Evolutionary conservation across 305 asterid species (phyloP).

Genomic region (Fraxinus sp.): DNA sequence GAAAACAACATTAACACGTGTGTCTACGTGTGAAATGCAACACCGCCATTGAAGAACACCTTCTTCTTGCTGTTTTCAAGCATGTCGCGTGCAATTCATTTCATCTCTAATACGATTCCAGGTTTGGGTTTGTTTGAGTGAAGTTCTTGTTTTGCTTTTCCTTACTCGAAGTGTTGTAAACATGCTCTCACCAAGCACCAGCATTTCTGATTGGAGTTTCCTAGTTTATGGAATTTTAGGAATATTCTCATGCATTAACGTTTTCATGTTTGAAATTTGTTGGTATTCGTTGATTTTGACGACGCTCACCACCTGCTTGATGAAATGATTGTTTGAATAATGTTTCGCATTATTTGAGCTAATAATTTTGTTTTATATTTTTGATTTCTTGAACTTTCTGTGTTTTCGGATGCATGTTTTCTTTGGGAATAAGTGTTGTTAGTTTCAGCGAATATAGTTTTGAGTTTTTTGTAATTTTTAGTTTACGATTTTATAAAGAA

Average conservation of each 20-base stretch:
- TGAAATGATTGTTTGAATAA: constrained; percentile 28
- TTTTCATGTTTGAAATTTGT: not conserved
- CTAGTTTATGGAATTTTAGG: not conserved
- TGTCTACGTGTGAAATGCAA: constrained; percentile 8
- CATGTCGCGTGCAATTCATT: constrained; percentile 46
- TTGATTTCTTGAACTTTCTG: constrained; percentile 1
- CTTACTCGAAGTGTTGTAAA: not conserved
- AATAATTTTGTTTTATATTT: not conserved
- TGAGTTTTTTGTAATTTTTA: not conserved
- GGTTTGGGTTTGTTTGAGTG: constrained; percentile 24
- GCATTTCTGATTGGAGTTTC: not conserved
- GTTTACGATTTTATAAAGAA: not conserved
- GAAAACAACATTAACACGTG: not conserved
- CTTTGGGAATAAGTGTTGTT: not conserved
- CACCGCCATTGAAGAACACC: constrained; percentile 22
- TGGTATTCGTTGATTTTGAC: not conserved
- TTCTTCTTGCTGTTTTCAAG: constrained; percentile 17
- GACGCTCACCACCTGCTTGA: constrained; percentile 38
- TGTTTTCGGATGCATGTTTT: not conserved
- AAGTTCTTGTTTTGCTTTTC: not conserved
- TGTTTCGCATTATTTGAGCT: not conserved
- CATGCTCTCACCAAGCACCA: constrained; percentile 8
- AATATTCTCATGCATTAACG: not conserved
- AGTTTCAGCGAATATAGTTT: not conserved
- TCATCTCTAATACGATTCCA: constrained; percentile 34